These are phyloP conservation scores for Collybiopsis luxurians DNA, from an alignment of 768 basidiomycete species.

Conservation along the genomic window DNA sequence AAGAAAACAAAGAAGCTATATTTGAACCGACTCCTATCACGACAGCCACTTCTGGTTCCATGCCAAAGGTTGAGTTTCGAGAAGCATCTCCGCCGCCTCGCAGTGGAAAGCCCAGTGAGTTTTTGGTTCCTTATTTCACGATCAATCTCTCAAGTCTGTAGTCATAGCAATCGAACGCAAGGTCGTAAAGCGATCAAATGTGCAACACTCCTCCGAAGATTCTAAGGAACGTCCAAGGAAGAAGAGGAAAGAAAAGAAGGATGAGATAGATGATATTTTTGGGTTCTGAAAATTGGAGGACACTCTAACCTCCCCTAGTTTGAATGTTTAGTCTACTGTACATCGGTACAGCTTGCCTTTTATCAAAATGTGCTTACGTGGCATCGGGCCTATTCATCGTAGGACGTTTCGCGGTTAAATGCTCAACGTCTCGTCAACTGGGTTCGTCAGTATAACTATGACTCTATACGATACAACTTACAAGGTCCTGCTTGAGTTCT, in stretches of 20 bases:
- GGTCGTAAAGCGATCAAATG: not conserved
- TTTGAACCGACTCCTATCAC: not conserved
- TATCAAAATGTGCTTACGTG: too few relatives aligned
- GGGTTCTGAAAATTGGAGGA: slow-evolving; percentile 44
- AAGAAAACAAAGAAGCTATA: not conserved
- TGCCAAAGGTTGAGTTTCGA: not conserved
- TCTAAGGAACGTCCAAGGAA: slow-evolving; percentile 12
- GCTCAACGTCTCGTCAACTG: too few relatives aligned
- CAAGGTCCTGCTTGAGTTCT: too few relatives aligned
- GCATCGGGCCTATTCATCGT: too few relatives aligned
- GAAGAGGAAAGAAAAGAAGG: slow-evolving; percentile 37
- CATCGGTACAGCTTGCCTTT: too few relatives aligned
- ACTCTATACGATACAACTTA: too few relatives aligned
- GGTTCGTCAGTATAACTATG: too few relatives aligned
- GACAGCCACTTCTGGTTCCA: too few relatives aligned
- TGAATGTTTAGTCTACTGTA: too few relatives aligned
- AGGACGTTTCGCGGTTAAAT: too few relatives aligned
- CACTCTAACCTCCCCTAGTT: not conserved
- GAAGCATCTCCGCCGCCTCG: not conserved
- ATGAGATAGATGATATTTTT: slow-evolving; percentile 76
- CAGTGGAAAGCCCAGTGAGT: not conserved
- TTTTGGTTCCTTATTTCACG: not conserved
- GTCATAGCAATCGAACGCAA: not conserved
- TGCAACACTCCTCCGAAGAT: not conserved
- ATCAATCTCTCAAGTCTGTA: not conserved